phyloP scores from a whole-genome alignment of 306 rosid species.

The peach (Prunus persica) region Prunus_persica_NCBIv2 NC_034015.1:8149501-8150000 shows the following conservation, averaged over 20 bases:
- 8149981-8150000: too few species aligned
- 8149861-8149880: too few species aligned
- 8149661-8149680: background rate
- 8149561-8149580: conserved; percentile 92
- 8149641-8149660: background rate
- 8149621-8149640: background rate
- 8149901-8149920: too few species aligned
- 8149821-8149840: too few species aligned
- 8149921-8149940: too few species aligned
- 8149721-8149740: background rate
- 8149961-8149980: too few species aligned
- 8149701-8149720: background rate
- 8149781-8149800: background rate
- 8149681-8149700: background rate
- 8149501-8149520: conserved; percentile 87
- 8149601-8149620: conserved; percentile 27
- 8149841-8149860: too few species aligned
- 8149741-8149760: background rate
- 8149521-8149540: conserved; percentile 90
- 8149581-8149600: conserved; percentile 79
- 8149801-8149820: background rate
- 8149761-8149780: background rate
- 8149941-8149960: too few species aligned
- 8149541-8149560: conserved; percentile 89
- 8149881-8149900: too few species aligned